Evolutionary conservation across 352 stramenopile genomes (phyloP).

Genomic region (Pythium sp.): DNA sequence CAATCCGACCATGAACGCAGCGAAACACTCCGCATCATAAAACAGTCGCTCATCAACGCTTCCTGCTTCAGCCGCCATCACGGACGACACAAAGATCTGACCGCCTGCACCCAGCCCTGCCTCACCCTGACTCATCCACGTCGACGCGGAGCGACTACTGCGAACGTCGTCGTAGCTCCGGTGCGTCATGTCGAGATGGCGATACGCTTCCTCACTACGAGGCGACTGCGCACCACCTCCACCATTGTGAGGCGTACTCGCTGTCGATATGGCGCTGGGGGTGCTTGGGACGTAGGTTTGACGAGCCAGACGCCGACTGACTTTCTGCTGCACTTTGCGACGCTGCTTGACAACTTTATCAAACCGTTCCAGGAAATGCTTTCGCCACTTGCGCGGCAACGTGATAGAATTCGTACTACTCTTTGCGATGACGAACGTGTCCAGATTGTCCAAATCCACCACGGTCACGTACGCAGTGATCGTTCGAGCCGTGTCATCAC

Average conservation of each 20-base stretch:
- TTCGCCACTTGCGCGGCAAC: constrained; percentile 71
- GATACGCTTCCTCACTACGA: constrained; percentile 20
- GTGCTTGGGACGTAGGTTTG: constrained; percentile 28
- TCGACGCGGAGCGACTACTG: constrained; percentile 32
- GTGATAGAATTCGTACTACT: constrained; percentile 50
- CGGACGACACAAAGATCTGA: constrained; percentile 27
- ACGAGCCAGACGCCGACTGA: constrained; percentile 26
- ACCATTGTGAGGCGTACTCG: constrained; percentile 22
- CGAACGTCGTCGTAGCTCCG: constrained; percentile 41
- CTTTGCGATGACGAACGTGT: constrained; percentile 50
- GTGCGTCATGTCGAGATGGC: constrained; percentile 25
- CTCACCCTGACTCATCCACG: constrained; percentile 16
- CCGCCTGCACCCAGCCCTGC: constrained; percentile 21
- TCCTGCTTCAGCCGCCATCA: constrained; percentile 5
- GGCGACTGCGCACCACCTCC: constrained; percentile 24
- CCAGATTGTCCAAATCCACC: constrained; percentile 60
- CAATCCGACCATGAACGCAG: constrained; percentile 49
- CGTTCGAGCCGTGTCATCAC: constrained; percentile 44
- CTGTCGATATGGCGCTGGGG: constrained; percentile 27
- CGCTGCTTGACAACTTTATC: constrained; percentile 66
- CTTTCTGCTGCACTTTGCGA: constrained; percentile 57
- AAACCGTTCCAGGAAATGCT: constrained; percentile 71
- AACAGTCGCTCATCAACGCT: constrained; percentile 47
- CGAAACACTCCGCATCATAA: constrained; percentile 61
- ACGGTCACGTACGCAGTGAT: constrained; percentile 65